Conservation (phyloP, 331 rosid species). For the Acacia pycnantha region DNA sequence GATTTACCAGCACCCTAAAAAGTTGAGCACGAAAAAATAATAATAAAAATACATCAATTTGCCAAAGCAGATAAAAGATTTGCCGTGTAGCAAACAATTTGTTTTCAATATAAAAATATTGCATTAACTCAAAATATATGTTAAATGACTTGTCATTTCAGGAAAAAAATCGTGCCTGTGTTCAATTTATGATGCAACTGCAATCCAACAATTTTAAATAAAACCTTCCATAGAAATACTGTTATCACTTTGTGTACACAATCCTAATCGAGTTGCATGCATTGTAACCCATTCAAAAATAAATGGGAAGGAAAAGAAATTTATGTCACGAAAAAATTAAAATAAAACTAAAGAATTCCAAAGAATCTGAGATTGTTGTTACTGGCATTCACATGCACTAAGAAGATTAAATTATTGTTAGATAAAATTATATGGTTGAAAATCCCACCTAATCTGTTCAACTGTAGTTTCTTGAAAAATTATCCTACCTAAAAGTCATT, state of each 20-base stretch:
- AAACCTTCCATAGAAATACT: background rate
- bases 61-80: background rate
- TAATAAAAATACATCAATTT: background rate
- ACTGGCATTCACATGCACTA: background rate
- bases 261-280: background rate
- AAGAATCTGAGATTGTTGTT: background rate
- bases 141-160: background rate
- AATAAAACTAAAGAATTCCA: background rate
- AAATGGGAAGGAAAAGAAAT: background rate
- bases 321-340: background rate
- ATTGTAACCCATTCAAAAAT: background rate
- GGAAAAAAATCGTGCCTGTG: background rate
- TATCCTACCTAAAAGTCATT: background rate
- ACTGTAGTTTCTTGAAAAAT: background rate
- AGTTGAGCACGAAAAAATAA: background rate
- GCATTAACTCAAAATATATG: background rate
- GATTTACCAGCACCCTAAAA: slow-evolving; percentile 95
- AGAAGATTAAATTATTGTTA: background rate
- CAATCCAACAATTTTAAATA: background rate
- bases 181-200: background rate
- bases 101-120: background rate
- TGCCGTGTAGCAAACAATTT: background rate
- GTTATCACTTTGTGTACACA: background rate
- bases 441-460: background rate
- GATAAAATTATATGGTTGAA: no score